Evolutionary conservation across 2,329 filamentous ascomycete species (phyloP), one percentile per base, ranked within the genome.

Genomic region (Massarina eburnea): DNA sequence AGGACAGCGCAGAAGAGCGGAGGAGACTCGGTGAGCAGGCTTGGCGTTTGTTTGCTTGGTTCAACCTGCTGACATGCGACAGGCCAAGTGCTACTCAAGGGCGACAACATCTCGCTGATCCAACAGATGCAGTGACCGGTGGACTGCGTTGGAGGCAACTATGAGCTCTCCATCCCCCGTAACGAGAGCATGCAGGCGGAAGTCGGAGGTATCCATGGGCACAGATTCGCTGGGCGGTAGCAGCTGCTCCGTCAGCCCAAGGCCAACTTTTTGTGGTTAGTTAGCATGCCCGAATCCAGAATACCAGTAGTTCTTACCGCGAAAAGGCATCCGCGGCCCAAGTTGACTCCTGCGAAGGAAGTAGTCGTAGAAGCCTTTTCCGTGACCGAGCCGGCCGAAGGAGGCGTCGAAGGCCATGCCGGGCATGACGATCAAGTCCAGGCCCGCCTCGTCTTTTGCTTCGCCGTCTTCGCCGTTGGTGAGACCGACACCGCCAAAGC

Each of bases 301-400:
- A 64, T 57, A 53, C 34, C 52, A 63, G 47, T 61, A 49, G 52
- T 62, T 68, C 77, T 73, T 72, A 85, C 82, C 79, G 58, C 84
- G 78, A 73, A 80, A 77, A 57, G 80, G 81, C 73, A 80, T 81
- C 54, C 58, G 59, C 70, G 69, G 68, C 54, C 60, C 62, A 55
- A 71, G 69, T 70, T 79, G 68, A 79, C 91, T 95, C 57, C 86
- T 83, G 62, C 86, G 82, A 65, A 99, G 74, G 71, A 96, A 99
- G 70, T 85, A 88, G 74, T 99, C 94, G 76, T 99, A 99, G 74
- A 95, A 99, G 24, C 94, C 94, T 71, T 90, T 95, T 45, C 94
- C 94, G 71, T 99, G 94, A 32, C 94, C 94, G 17, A 97, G 79
- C 58, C 94, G 81, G 56, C 86, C 82, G 49, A 94, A 80, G 10